These are phyloP conservation scores for Claviceps purpurea DNA, from an alignment of 2,329 filamentous ascomycete species.

Conservation along the genomic window DNA sequence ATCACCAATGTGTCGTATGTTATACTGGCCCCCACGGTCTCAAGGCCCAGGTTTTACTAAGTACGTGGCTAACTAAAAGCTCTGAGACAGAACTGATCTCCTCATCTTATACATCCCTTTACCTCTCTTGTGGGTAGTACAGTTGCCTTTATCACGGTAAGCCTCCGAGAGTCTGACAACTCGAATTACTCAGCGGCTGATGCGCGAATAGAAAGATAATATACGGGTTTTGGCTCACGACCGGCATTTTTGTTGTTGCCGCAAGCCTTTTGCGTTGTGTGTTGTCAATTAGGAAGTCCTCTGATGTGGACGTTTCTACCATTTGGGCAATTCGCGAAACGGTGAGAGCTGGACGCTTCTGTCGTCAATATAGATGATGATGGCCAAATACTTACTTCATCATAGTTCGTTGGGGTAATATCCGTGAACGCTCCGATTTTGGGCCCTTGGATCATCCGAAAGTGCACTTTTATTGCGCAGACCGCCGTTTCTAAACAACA, in stretches of 20 bases:
- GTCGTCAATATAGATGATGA: not conserved
- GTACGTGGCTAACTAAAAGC: not conserved
- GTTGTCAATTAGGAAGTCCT: slow-evolving; percentile 9
- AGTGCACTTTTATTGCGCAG: slow-evolving; percentile 6
- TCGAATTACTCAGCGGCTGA: not conserved
- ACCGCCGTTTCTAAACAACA: slow-evolving; percentile 5
- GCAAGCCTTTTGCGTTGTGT: slow-evolving; percentile 13
- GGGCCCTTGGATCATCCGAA: slow-evolving; percentile 13
- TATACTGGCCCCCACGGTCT: not conserved
- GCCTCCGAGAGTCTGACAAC: not conserved
- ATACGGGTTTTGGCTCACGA: slow-evolving; percentile 12
- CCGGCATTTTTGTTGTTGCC: slow-evolving; percentile 14
- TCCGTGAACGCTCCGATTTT: slow-evolving; percentile 13
- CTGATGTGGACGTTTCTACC: slow-evolving; percentile 11
- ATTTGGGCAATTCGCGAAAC: slow-evolving; percentile 16
- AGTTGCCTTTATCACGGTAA: slow-evolving; percentile 10
- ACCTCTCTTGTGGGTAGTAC: slow-evolving; percentile 12
- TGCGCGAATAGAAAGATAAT: slow-evolving; percentile 10
- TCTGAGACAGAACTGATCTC: slow-evolving; percentile 9
- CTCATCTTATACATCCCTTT: slow-evolving; percentile 13
- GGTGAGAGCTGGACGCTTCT: slow-evolving; percentile 2
- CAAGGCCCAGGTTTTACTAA: not conserved
- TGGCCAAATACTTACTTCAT: not conserved
- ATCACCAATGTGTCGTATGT: slow-evolving; percentile 13
- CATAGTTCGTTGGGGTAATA: slow-evolving; percentile 13